Evolutionary conservation across 768 basidiomycete genomes (phyloP).

Genomic region (Rubroboletus pulcherrimus): DNA sequence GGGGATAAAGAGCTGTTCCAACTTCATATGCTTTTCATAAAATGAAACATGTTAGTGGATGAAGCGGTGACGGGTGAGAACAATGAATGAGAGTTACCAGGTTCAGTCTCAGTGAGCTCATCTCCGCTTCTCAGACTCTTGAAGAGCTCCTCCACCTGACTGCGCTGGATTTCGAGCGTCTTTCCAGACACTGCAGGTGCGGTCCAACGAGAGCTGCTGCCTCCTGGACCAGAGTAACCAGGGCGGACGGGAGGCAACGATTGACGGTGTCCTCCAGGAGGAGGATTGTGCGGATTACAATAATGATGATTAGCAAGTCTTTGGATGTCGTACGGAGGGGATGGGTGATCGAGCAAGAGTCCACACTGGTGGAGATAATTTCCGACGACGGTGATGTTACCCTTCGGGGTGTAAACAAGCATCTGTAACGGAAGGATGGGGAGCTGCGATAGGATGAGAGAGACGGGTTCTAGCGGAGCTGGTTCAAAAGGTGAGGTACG

Average conservation of each 20-base stretch:
- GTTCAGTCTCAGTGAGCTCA: constrained; percentile 81
- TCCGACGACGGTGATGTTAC: constrained; percentile 82
- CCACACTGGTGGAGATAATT: constrained; percentile 64
- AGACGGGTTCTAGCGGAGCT: constrained; percentile 13
- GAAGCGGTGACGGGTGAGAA: constrained; percentile 10
- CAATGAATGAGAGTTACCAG: constrained; percentile 52
- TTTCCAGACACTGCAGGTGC: constrained; percentile 58
- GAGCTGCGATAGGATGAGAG: constrained; percentile 43
- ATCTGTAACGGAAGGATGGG: constrained; percentile 82
- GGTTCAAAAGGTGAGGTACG: constrained; percentile 19
- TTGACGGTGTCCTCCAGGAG: constrained; percentile 58
- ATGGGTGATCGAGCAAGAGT: constrained; percentile 78
- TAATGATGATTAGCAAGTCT: constrained; percentile 66
- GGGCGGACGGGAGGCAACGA: constrained; percentile 40
- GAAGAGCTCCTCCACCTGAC: constrained; percentile 93
- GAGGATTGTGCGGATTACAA: constrained; percentile 86
- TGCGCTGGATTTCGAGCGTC: constrained; percentile 86
- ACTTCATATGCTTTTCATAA: constrained; percentile 56
- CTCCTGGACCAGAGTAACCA: constrained; percentile 39
- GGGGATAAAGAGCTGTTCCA: constrained; percentile 87
- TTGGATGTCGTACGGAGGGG: constrained; percentile 58
- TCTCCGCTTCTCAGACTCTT: constrained; percentile 83
- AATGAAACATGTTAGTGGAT: constrained; percentile 15
- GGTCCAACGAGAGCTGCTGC: constrained; percentile 47
- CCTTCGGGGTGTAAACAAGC: constrained; percentile 91